Conservation (phyloP, 495 filamentous ascomycete species). For the Aspergillus baeticus region DNA sequence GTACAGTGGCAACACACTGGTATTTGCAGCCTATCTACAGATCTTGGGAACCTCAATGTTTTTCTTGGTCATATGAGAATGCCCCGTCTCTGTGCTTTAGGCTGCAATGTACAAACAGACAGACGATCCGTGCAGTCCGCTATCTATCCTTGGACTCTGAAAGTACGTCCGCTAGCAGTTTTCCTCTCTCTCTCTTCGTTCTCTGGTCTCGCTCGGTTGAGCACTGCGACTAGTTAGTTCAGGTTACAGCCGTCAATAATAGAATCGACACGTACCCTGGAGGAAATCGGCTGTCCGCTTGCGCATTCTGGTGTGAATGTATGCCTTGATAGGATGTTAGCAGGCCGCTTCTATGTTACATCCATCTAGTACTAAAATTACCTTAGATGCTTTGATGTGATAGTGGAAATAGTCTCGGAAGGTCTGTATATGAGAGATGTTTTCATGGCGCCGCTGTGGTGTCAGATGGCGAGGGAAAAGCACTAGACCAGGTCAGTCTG, state of each 20-base stretch:
- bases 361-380: slow-evolving; percentile 23
- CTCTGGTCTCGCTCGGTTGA: slow-evolving; percentile 88
- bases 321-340: slow-evolving; percentile 57
- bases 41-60: neutral
- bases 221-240: slow-evolving; percentile 54
- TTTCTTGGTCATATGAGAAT: slow-evolving; percentile 5
- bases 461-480: slow-evolving; percentile 95
- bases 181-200: slow-evolving; percentile 97
- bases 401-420: slow-evolving; percentile 99
- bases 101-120: slow-evolving; percentile 13
- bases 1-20: neutral
- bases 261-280: slow-evolving; percentile 61
- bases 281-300: slow-evolving; percentile 96
- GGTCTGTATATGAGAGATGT: slow-evolving; percentile 98
- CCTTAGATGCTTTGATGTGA: slow-evolving; percentile 98
- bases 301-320: slow-evolving; percentile 97
- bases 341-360: neutral
- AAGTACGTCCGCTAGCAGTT: slow-evolving; percentile 94
- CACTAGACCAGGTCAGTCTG: slow-evolving; percentile 52
- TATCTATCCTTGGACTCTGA: slow-evolving; percentile 66
- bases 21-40: slow-evolving; percentile 8
- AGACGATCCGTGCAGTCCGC: slow-evolving; percentile 14
- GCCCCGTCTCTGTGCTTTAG: slow-evolving; percentile 6
- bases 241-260: neutral
- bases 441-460: slow-evolving; percentile 82